These are phyloP conservation scores for Elaeis guineensis DNA, from an alignment of 176 grass and related monocot genomes.

Conservation along the genomic window DNA sequence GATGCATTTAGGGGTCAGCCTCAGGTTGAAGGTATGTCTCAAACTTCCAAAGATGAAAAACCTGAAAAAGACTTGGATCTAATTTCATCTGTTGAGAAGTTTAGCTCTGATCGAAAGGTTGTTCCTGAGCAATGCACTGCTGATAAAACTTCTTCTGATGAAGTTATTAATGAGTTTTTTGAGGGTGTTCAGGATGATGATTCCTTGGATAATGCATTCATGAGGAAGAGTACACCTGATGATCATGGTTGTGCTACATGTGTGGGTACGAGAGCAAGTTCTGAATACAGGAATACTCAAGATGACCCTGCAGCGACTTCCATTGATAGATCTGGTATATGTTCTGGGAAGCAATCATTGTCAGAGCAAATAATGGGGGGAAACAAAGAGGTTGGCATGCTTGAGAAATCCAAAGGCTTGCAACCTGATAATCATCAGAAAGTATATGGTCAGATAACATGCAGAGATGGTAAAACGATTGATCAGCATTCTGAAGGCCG, in stretches of 20 bases:
- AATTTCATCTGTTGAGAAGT: constrained; percentile 21
- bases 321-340: constrained; percentile 2
- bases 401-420: constrained; percentile 28
- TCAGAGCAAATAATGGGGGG: constrained; percentile 26
- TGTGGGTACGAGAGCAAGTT: not conserved
- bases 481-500: constrained; percentile 12
- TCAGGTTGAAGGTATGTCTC: constrained; percentile 20
- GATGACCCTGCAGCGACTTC: constrained; percentile 12
- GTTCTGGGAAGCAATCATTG: constrained; percentile 27
- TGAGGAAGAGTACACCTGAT: not conserved
- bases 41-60: constrained; percentile 26
- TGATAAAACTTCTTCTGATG: constrained; percentile 30
- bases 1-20: constrained; percentile 14
- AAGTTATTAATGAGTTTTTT: constrained; percentile 38
- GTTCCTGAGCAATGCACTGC: constrained; percentile 25
- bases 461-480: constrained; percentile 14
- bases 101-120: constrained; percentile 13
- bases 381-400: constrained; percentile 26
- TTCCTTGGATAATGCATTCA: constrained; percentile 35
- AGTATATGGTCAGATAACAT: constrained; percentile 6
- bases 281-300: constrained; percentile 1
- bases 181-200: constrained; percentile 24
- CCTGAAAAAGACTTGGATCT: constrained; percentile 19
- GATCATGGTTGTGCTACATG: constrained; percentile 1
- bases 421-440: constrained; percentile 28